Conservation (phyloP, 208 protist species). For the Trypanosoma mega region DNA sequence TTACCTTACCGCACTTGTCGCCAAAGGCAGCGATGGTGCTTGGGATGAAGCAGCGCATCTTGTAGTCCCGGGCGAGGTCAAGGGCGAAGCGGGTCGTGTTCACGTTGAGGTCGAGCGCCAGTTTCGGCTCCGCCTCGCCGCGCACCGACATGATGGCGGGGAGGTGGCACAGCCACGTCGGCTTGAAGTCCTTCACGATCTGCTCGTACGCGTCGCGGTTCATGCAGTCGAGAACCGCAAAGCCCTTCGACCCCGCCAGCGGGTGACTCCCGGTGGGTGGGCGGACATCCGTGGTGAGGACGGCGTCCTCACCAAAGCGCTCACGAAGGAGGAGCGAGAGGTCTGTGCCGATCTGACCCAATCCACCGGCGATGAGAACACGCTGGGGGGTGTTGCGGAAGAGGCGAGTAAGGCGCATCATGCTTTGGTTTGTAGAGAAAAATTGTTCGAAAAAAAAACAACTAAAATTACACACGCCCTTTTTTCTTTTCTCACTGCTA, state of each 20-base stretch:
- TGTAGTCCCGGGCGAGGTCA: constrained; percentile 50
- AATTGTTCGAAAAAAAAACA: no score
- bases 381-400: constrained; percentile 5
- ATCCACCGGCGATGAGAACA: constrained; percentile 73
- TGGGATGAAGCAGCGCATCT: constrained; percentile 65
- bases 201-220: constrained; percentile 28
- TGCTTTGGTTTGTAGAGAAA: constrained; percentile 1
- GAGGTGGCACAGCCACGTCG: constrained; percentile 77
- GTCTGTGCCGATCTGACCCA: constrained; percentile 87
- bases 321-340: constrained; percentile 37
- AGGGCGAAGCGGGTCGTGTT: constrained; percentile 69
- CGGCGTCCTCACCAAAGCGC: constrained; percentile 66
- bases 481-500: no score
- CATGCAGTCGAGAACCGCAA: constrained; percentile 36
- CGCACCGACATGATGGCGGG: constrained; percentile 75
- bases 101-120: constrained; percentile 75
- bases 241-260: constrained; percentile 18
- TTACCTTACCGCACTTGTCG: constrained; percentile 55
- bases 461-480: no score
- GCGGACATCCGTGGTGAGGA: constrained; percentile 67
- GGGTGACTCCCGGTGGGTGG: constrained; percentile 14
- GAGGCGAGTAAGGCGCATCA: constrained; percentile 12
- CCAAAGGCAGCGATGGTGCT: constrained; percentile 91
- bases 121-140: constrained; percentile 71
- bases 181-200: constrained; percentile 52